Conservation (phyloP, 495 filamentous ascomycete species). For the Annulohypoxylon moriforme region DNA sequence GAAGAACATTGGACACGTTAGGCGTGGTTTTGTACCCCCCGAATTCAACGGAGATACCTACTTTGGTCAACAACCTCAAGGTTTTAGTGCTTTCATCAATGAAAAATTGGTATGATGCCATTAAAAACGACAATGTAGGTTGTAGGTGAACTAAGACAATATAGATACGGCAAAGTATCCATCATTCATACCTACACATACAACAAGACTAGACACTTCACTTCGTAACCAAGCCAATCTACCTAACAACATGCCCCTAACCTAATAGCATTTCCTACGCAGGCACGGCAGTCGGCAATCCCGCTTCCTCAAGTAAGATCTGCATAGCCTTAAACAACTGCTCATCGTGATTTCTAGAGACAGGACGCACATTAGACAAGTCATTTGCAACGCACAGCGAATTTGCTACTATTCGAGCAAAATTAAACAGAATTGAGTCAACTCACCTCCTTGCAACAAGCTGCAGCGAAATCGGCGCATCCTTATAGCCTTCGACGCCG, state of each 20-base stretch:
- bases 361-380: background rate
- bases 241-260: background rate
- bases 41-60: too few relatives aligned
- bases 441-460: conserved; percentile 61
- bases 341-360: conserved; percentile 54
- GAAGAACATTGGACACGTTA: too few relatives aligned
- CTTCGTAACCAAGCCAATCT: background rate
- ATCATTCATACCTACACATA: background rate
- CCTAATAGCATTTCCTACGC: background rate
- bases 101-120: too few relatives aligned
- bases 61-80: too few relatives aligned
- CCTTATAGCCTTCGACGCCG: conserved; percentile 50
- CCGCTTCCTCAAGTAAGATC: conserved; percentile 49
- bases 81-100: too few relatives aligned
- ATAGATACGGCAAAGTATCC: too few relatives aligned
- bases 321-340: conserved; percentile 52
- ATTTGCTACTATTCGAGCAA: background rate
- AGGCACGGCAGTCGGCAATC: conserved; percentile 44
- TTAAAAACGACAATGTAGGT: background rate
- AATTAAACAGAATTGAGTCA: background rate
- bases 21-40: too few relatives aligned
- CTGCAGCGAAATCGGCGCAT: conserved; percentile 66
- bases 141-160: background rate
- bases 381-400: background rate
- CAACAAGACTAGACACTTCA: background rate